phyloP scores from a whole-genome alignment of 2,329 filamentous ascomycete genomes.

The Aspergillus pseudonomiae region DNA sequence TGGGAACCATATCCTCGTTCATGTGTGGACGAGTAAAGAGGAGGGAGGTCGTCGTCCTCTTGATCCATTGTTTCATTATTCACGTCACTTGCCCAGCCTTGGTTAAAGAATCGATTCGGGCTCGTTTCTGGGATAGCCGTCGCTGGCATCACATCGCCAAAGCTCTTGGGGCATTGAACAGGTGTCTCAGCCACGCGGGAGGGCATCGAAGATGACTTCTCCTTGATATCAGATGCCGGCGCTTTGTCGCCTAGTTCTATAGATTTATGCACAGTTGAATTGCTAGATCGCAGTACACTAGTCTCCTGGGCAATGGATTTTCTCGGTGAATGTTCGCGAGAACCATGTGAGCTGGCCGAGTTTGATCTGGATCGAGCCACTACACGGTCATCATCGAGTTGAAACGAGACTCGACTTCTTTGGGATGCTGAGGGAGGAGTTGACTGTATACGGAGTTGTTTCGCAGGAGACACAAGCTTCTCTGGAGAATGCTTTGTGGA shows the following conservation, averaged over 20 bases:
- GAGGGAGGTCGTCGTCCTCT: constrained; percentile 44
- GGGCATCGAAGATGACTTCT: constrained; percentile 42
- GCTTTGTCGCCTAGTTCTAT: constrained; percentile 11
- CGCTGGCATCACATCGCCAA: constrained; percentile 32
- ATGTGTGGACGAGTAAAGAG: constrained; percentile 27
- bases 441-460: constrained; percentile 21
- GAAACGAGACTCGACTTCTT: constrained; percentile 11
- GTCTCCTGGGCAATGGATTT: constrained; percentile 12
- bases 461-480: constrained; percentile 17
- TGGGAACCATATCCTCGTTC: constrained; percentile 25
- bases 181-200: constrained; percentile 47
- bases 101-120: constrained; percentile 30
- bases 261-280: constrained; percentile 12
- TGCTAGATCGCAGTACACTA: constrained; percentile 20
- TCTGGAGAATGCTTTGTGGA: constrained; percentile 12
- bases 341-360: constrained; percentile 14
- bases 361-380: constrained; percentile 12
- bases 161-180: constrained; percentile 26
- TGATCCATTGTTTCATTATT: constrained; percentile 32
- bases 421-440: constrained; percentile 29
- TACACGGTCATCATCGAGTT: constrained; percentile 8
- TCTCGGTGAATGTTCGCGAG: constrained; percentile 11
- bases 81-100: constrained; percentile 25
- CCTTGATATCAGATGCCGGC: constrained; percentile 18
- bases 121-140: constrained; percentile 46